Evolutionary conservation across 306 rosid genomes (phyloP), one percentile per base, ranked within the genome.

Genomic region (Lithocarpus polystachyus): DNA sequence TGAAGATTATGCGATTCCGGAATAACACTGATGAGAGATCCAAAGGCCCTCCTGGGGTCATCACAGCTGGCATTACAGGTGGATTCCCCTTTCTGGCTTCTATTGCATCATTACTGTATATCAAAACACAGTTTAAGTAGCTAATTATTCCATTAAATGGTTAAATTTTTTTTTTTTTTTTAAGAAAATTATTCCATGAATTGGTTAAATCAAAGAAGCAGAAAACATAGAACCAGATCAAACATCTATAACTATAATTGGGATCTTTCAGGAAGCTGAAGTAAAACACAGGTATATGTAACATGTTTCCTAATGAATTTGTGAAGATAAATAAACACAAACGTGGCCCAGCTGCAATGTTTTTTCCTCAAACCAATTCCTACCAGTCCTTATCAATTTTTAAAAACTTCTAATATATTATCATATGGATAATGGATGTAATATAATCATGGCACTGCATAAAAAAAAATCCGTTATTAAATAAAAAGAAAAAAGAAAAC

Each of bases 41-140:
- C 81, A 95, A 60, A 76, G 94, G 90, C 82, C 98, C 99, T 62
- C 87, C 97, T 1, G 98, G 99, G 75, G 99, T 95, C 92, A 93
- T 84, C 74, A 93, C 92, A 33, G 94, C 93, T n/a, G 99, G 99
- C 85, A 93, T 81, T 69, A 95, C 55, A 4, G 97, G 89, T 62
- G 98, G 99, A 84, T 93, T 95, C 75, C 83, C 97, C 24, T 59
- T 78, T 82, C 20, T 89, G 81, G 98, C 98, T 85, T 84, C 93
- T 83, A 93, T 88, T 65, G 81, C 87, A 71, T 87, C 85, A 80
- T 88, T 90, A 83, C 98, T 93, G 82, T 73, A 80, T 48, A 77
- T 51, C 82, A 68, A 68, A 74, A 53, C 14, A 68, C 57, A 84
- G 77, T 55, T 75, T 80, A 80, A 81, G 71, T 65, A 79, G 74